Conservation (phyloP, 2,329 filamentous ascomycete species). For the Trichoderma sp. region DNA sequence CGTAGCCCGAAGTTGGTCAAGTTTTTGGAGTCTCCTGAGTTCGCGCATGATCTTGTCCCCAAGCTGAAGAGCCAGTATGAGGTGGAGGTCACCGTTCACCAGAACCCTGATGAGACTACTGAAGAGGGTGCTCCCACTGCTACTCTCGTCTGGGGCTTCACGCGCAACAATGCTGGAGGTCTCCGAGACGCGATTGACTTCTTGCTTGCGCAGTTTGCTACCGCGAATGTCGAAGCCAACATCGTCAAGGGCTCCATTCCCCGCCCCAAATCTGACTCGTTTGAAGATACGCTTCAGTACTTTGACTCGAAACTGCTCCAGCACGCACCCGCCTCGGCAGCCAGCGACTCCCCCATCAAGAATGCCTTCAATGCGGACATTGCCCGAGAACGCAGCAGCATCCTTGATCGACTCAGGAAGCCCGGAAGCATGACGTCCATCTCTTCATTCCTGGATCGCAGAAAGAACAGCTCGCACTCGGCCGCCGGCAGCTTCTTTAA, state of each 20-base stretch:
- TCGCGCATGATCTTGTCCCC: conserved; percentile 72
- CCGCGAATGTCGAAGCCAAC: conserved; percentile 81
- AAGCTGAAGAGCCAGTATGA: conserved; percentile 92
- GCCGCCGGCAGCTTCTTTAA: conserved; percentile 86
- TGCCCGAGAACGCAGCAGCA: conserved; percentile 72
- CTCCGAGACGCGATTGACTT: conserved; percentile 96
- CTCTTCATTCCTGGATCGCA: conserved; percentile 90
- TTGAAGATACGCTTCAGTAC: conserved; percentile 93
- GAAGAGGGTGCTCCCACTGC: conserved; percentile 57
- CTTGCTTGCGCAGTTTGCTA: conserved; percentile 79
- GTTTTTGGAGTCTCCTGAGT: conserved; percentile 78
- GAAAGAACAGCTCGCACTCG: conserved; percentile 89
- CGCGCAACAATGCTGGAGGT: conserved; percentile 93
- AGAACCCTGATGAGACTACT: conserved; percentile 57
- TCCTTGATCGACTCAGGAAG: conserved; percentile 92
- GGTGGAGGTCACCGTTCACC: conserved; percentile 76
- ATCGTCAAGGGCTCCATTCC: conserved; percentile 93
- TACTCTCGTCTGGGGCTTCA: conserved; percentile 76
- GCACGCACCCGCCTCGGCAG: conserved; percentile 76
- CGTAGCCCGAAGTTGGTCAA: conserved; percentile 72
- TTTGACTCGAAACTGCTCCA: conserved; percentile 97
- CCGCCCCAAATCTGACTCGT: conserved; percentile 97
- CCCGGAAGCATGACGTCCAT: conserved; percentile 92
- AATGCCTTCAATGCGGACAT: conserved; percentile 79
- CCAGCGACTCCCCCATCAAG: conserved; percentile 85